phyloP scores from a whole-genome alignment of 169 alveolate species.

The Plasmodium sp. region DNA sequence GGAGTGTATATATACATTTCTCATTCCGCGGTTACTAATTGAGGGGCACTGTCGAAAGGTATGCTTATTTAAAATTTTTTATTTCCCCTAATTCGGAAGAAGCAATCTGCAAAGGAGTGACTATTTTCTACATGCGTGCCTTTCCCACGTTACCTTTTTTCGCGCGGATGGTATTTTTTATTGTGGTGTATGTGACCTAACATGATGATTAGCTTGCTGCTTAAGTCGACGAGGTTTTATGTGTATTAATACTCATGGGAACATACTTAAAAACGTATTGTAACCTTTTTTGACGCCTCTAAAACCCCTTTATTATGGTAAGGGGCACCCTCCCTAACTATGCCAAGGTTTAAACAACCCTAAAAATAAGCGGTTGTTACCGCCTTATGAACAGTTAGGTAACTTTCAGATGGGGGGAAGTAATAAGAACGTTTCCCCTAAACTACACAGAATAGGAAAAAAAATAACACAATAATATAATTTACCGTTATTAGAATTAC shows the following conservation, averaged over 20 bases:
- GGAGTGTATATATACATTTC: not conserved
- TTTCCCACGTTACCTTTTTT: not conserved
- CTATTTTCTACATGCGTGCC: not conserved
- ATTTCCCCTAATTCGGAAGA: not conserved
- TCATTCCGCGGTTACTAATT: not conserved
- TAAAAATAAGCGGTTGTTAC: not conserved
- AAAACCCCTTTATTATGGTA: not conserved
- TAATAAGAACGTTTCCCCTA: not conserved
- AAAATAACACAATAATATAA: not conserved
- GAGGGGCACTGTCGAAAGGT: not conserved
- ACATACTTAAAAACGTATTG: not conserved
- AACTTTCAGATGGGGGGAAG: not conserved
- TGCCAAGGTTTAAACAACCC: not conserved
- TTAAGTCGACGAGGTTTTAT: not conserved
- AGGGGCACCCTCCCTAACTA: not conserved
- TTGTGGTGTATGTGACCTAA: not conserved
- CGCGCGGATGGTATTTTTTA: not conserved
- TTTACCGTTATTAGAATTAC: no score
- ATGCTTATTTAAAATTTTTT: not conserved
- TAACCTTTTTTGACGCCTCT: not conserved
- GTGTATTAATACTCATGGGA: not conserved
- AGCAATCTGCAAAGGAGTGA: not conserved
- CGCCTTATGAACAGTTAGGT: not conserved
- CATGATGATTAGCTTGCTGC: not conserved
- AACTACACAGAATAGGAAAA: not conserved